These are phyloP conservation scores for Biscogniauxia sp. DNA, from an alignment of 2,329 filamentous ascomycete genomes.

Conservation along the genomic window DNA sequence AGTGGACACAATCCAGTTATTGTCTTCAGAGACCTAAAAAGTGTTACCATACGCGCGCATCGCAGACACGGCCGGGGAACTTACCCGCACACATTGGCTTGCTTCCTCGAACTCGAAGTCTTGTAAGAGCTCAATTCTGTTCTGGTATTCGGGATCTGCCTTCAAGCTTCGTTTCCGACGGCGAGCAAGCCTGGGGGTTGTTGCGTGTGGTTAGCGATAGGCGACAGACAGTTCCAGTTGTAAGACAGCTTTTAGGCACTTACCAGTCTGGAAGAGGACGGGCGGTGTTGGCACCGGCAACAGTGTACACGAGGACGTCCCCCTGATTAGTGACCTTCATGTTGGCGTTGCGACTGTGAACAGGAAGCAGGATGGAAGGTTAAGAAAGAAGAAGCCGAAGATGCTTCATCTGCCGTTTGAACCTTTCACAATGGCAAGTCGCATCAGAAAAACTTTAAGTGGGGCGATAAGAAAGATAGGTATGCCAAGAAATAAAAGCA, in stretches of 20 bases:
- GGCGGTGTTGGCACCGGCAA: constrained; percentile 85
- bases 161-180: constrained; percentile 89
- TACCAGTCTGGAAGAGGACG: constrained; percentile 84
- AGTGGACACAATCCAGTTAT: constrained; percentile 95
- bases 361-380: constrained; percentile 1
- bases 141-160: constrained; percentile 88
- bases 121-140: constrained; percentile 89
- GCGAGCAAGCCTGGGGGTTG: constrained; percentile 58
- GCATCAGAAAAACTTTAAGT: constrained; percentile 9
- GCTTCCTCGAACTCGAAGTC: constrained; percentile 98
- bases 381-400: background rate
- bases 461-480: constrained; percentile 6
- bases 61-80: background rate
- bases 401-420: too few species aligned
- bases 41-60: background rate
- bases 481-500: background rate
- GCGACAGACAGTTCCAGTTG: too few species aligned
- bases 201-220: constrained; percentile 4
- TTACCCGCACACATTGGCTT: constrained; percentile 78
- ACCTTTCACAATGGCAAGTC: background rate
- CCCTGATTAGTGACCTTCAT: constrained; percentile 86
- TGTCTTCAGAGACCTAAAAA: constrained; percentile 69
- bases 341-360: constrained; percentile 11
- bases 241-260: background rate
- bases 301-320: constrained; percentile 87